These are phyloP conservation scores for Paraconiothyrium sp. DNA, from an alignment of 2,329 filamentous ascomycete genomes.

Conservation along the genomic window DNA sequence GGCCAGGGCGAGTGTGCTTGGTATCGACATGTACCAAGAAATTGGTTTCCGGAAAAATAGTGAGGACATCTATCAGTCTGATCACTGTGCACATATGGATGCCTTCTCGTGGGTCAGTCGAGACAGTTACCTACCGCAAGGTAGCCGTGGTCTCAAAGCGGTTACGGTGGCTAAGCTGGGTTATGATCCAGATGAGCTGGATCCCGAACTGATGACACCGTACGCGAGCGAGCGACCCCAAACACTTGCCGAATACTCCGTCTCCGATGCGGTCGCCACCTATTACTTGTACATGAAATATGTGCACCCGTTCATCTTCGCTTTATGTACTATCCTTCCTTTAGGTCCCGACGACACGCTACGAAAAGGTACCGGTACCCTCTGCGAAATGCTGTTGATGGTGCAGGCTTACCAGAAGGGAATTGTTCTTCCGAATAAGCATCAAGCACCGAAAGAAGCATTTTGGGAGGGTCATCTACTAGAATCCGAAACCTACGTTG, in stretches of 20 bases:
- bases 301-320: slow-evolving; percentile 99
- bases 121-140: slow-evolving; percentile 97
- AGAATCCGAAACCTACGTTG: slow-evolving; percentile 97
- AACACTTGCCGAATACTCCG: slow-evolving; percentile 95
- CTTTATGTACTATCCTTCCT: slow-evolving; percentile 94
- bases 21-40: slow-evolving; percentile 99
- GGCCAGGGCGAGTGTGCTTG: slow-evolving; percentile 87
- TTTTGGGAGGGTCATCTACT: slow-evolving; percentile 98
- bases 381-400: slow-evolving; percentile 99
- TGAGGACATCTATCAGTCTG: slow-evolving; percentile 96
- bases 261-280: slow-evolving; percentile 97
- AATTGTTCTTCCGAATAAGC: slow-evolving; percentile 96
- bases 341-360: slow-evolving; percentile 91
- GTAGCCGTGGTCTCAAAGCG: slow-evolving; percentile 95
- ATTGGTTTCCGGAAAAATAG: slow-evolving; percentile 96
- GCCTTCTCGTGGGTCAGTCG: slow-evolving; percentile 99
- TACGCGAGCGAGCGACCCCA: slow-evolving; percentile 87
- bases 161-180: slow-evolving; percentile 98
- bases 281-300: slow-evolving; percentile 99
- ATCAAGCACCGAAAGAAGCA: slow-evolving; percentile 86
- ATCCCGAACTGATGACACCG: slow-evolving; percentile 96
- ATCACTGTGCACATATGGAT: slow-evolving; percentile 98
- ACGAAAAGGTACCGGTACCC: slow-evolving; percentile 93
- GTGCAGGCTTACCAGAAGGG: slow-evolving; percentile 93
- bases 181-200: slow-evolving; percentile 97